phyloP scores from a whole-genome alignment of 164 flowering plant genomes.

The Cinnamomum chago region DNA sequence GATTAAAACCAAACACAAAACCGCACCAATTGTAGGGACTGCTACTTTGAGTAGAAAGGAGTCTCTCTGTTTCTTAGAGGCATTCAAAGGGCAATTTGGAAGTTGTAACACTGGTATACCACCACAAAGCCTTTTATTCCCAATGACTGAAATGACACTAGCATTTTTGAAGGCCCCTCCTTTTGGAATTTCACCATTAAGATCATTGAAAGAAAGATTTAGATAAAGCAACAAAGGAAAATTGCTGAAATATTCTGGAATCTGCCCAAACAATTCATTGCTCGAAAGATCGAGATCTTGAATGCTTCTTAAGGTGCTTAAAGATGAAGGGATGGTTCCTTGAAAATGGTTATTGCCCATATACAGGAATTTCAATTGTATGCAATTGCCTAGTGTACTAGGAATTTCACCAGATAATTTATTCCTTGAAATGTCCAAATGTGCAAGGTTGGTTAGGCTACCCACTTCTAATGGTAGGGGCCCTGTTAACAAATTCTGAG shows the following conservation, averaged over 20 bases:
- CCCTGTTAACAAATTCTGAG: slow-evolving; percentile 36
- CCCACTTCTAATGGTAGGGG: slow-evolving; percentile 36
- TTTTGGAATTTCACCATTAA: slow-evolving; percentile 8
- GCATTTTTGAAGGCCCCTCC: neutral
- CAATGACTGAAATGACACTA: neutral
- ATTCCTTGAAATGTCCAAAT: slow-evolving; percentile 21
- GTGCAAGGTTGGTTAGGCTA: slow-evolving; percentile 10
- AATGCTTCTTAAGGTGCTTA: slow-evolving; percentile 5
- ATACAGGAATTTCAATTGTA: slow-evolving; percentile 4
- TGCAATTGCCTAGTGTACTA: slow-evolving; percentile 18
- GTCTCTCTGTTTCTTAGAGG: neutral
- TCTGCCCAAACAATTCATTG: slow-evolving; percentile 13
- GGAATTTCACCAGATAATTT: slow-evolving; percentile 38
- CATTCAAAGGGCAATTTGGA: neutral
- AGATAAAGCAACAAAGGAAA: neutral
- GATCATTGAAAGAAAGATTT: slow-evolving; percentile 14
- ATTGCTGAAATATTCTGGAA: slow-evolving; percentile 4
- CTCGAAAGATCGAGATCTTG: slow-evolving; percentile 12
- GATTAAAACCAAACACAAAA: neutral
- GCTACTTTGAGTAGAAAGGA: neutral
- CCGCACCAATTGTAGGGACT: neutral
- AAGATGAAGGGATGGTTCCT: slow-evolving; percentile 23
- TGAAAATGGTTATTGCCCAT: slow-evolving; percentile 21
- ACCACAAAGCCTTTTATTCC: slow-evolving; percentile 2
- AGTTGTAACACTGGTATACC: neutral